phyloP scores from a whole-genome alignment of 192 early-diverging fungal species.

The Endogone sp. region DNA sequence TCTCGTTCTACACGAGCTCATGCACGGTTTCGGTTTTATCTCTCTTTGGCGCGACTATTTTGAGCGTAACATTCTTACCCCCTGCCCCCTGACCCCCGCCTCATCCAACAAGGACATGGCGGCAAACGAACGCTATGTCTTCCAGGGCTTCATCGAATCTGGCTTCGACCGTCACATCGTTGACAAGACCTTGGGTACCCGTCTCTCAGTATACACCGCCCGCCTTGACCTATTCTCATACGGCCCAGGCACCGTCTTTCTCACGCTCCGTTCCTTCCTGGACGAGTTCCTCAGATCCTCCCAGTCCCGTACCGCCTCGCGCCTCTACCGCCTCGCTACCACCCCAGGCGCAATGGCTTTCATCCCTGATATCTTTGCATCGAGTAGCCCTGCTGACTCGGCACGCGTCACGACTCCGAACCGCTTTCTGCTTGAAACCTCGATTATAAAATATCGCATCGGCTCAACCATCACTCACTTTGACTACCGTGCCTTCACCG shows the following conservation, averaged over 20 bases:
- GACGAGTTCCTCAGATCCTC: not conserved
- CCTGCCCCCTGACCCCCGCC: not conserved
- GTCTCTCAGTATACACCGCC: not conserved
- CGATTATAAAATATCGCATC: slow-evolving; percentile 20
- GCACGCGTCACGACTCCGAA: too few relatives aligned
- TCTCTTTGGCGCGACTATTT: not conserved
- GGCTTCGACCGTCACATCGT: not conserved
- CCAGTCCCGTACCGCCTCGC: not conserved
- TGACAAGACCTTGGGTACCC: not conserved
- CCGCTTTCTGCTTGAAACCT: slow-evolving; percentile 23
- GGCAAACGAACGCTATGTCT: not conserved
- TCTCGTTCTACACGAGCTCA: slow-evolving; percentile 23
- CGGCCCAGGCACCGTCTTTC: not conserved
- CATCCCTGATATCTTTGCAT: not conserved
- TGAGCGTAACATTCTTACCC: not conserved
- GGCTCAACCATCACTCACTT: slow-evolving; percentile 37
- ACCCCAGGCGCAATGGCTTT: not conserved
- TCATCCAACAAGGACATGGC: not conserved
- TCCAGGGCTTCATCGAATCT: not conserved
- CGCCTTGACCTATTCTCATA: not conserved
- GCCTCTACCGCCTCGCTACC: not conserved
- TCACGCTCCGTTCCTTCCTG: not conserved
- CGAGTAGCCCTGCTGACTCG: too few relatives aligned
- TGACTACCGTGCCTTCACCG: slow-evolving; percentile 23
- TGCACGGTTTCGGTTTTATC: slow-evolving; percentile 41